Conservation (phyloP, 2,329 filamentous ascomycete species). For the Pseudocercospora ulei region DNA sequence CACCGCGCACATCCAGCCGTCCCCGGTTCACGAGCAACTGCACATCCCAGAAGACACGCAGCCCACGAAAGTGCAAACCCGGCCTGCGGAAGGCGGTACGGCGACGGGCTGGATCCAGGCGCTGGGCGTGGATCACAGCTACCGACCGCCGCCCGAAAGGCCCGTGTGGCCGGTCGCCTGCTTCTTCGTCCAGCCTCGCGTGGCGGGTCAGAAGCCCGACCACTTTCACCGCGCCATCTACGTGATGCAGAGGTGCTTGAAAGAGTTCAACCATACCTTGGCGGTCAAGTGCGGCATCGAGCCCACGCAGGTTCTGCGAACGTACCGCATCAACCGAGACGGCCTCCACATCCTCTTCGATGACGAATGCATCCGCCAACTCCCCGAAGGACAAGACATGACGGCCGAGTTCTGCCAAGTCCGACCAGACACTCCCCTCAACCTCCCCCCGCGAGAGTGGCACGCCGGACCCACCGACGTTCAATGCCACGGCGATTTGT, state of each 20-base stretch:
- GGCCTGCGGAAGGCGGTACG: conserved; percentile 53
- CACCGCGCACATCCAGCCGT: conserved; percentile 43
- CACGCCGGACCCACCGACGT: conserved; percentile 42
- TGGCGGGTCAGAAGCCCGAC: conserved; percentile 44
- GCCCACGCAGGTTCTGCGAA: conserved; percentile 57
- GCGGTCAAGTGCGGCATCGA: conserved; percentile 75
- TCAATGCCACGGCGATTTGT: conserved; percentile 43
- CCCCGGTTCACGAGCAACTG: conserved; percentile 37
- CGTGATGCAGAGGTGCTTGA: conserved; percentile 62
- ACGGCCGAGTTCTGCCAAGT: conserved; percentile 59
- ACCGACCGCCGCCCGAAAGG: conserved; percentile 67
- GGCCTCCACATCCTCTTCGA: conserved; percentile 80
- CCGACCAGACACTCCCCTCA: conserved; percentile 38
- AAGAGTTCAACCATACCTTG: conserved; percentile 63
- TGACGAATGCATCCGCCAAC: conserved; percentile 73
- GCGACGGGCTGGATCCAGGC: conserved; percentile 82
- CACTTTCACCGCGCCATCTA: conserved; percentile 79
- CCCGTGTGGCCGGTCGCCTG: conserved; percentile 70
- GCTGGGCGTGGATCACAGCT: conserved; percentile 75
- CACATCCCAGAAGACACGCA: conserved; percentile 43
- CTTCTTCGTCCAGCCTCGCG: conserved; percentile 63
- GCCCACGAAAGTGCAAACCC: conserved; percentile 47
- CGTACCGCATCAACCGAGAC: conserved; percentile 60
- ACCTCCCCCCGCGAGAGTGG: conserved; percentile 42
- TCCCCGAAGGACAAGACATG: conserved; percentile 90